Evolutionary conservation across 352 stramenopile species (phyloP), one percentile per base, ranked within the genome.

Genomic region (Globisporangium uncinulatum): DNA sequence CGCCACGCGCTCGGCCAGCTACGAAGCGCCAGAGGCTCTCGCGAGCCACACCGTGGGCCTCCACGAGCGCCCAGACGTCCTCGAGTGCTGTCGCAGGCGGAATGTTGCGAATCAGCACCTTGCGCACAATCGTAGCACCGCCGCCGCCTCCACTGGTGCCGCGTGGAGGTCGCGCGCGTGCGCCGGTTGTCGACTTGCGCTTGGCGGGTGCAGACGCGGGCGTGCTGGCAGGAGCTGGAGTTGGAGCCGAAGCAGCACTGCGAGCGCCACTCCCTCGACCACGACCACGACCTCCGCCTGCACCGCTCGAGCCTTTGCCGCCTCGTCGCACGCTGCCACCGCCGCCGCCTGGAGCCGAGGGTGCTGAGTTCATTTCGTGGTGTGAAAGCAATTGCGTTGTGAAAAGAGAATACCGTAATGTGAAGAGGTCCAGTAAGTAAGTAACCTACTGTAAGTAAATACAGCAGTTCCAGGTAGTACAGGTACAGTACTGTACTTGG

Each of bases 101-200:
- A 42, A 92, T 79, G 51, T 90, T 83, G 56, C 78, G 79, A 34
- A 92, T 58, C 47, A 90, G 59, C 37, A 92, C 54, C 55, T 92
- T 92, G 58, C 79, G 78, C 51, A 76, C 68, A 19, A 85, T 67
- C 1, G 76, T 29, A 17, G 51, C 50, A 31, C 49, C 21, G 29
- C 41, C 41, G 14, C 39, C 14, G 39, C 39, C 39, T 8, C n/a
- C 21, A 17, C 32, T 15, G 29, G 1, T 32, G 36, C 13, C 36
- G 19, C n/a, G 19, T 44, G 21, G 11, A 46, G 42, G 2, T 21
- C 20, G 13, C 42, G 42, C 10, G 10, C 42, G 15, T 37, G 46
- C 15, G 46, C n/a, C 11, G 17, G n/a, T 32, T 37, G 5, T 20
- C 17, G 24, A 19, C 24, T 31, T 19, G 14, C 15, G 24, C 24